Conservation (phyloP, 2,329 filamentous ascomycete species). For the Venturia pyrina region DNA sequence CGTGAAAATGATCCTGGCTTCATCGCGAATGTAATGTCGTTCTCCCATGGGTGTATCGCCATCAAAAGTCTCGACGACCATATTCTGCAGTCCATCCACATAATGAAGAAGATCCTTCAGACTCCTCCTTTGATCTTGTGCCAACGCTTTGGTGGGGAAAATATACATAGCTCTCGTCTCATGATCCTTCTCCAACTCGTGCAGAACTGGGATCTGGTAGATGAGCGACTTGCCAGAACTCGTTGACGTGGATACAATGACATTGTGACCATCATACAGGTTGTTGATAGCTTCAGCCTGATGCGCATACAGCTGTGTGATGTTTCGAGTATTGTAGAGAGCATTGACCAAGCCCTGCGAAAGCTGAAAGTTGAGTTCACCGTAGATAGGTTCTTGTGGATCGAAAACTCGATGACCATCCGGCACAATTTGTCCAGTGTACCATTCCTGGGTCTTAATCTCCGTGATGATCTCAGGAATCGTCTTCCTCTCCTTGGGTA, state of each 20-base stretch:
- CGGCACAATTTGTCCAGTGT: conserved; percentile 83
- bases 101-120: conserved; percentile 75
- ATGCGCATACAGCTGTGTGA: conserved; percentile 79
- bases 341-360: conserved; percentile 94
- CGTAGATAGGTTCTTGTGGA: conserved; percentile 69
- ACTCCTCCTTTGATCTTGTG: conserved; percentile 86
- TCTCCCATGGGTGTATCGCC: conserved; percentile 81
- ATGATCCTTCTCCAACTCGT: conserved; percentile 69
- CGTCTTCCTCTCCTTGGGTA: conserved; percentile 63
- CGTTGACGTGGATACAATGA: conserved; percentile 90
- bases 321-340: conserved; percentile 81
- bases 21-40: conserved; percentile 71
- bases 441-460: conserved; percentile 75
- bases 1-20: conserved; percentile 88
- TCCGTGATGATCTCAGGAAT: conserved; percentile 80
- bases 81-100: conserved; percentile 65
- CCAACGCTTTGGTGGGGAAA: conserved; percentile 92
- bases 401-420: conserved; percentile 89
- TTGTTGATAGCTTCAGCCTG: conserved; percentile 91
- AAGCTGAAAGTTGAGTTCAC: conserved; percentile 73
- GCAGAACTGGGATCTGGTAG: conserved; percentile 86
- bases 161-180: conserved; percentile 89
- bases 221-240: conserved; percentile 98
- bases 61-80: conserved; percentile 86
- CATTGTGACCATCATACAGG: conserved; percentile 69